phyloP scores from a whole-genome alignment of 768 basidiomycete genomes.

The Baorangia bicolor region DNA sequence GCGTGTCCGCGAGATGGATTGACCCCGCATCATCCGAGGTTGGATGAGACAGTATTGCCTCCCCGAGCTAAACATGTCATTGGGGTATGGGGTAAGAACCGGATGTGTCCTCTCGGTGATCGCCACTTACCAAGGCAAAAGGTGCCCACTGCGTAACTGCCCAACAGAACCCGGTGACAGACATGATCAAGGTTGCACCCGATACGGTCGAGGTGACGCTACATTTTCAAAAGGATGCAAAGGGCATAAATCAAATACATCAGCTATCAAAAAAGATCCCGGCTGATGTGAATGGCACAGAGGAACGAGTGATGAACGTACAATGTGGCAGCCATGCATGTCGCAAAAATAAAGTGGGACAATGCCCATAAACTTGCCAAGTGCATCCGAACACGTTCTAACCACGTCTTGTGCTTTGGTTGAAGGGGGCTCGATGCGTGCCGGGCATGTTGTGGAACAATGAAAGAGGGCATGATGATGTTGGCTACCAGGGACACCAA shows the following conservation, averaged over 20 bases:
- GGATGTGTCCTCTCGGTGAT: neutral
- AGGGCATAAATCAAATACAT: slow-evolving; percentile 8
- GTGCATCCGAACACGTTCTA: slow-evolving; percentile 53
- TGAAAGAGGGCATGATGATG: slow-evolving; percentile 68
- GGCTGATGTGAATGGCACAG: slow-evolving; percentile 8
- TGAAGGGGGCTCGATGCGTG: slow-evolving; percentile 16
- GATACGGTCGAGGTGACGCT: slow-evolving; percentile 72
- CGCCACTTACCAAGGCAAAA: slow-evolving; percentile 69
- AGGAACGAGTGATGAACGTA: slow-evolving; percentile 41
- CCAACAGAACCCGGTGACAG: slow-evolving; percentile 87
- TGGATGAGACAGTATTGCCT: slow-evolving; percentile 78
- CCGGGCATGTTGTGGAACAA: slow-evolving; percentile 27
- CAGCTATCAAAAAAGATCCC: slow-evolving; percentile 13
- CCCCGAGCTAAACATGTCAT: slow-evolving; percentile 58
- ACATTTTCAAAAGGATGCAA: slow-evolving; percentile 10
- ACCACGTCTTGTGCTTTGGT: slow-evolving; percentile 26
- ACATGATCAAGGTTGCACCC: slow-evolving; percentile 74
- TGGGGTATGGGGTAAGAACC: slow-evolving; percentile 20
- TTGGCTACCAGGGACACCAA: slow-evolving; percentile 66
- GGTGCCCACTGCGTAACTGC: slow-evolving; percentile 93
- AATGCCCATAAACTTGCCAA: slow-evolving; percentile 75
- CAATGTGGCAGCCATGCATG: slow-evolving; percentile 82
- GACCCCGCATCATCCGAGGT: slow-evolving; percentile 34
- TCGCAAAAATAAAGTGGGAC: slow-evolving; percentile 70
- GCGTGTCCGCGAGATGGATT: slow-evolving; percentile 42